Evolutionary conservation across 169 alveolate species (phyloP).

Genomic region (Toxoplasma gondii): DNA sequence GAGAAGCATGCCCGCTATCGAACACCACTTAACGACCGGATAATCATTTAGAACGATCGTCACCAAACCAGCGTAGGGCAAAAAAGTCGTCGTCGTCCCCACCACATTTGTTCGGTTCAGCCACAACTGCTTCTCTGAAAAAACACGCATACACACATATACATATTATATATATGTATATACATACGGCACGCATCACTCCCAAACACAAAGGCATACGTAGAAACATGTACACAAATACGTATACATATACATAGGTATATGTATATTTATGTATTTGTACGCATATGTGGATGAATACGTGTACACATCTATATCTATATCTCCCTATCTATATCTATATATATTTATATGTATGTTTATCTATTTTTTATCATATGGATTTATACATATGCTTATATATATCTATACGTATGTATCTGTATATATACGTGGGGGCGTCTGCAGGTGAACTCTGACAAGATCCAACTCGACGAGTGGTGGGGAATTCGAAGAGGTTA

Average conservation of each 20-base stretch:
- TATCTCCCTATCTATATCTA: neutral
- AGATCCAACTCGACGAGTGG: no score
- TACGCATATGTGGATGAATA: neutral
- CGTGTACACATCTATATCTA: neutral
- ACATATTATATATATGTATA: neutral
- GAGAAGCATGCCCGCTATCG: constrained; percentile 74
- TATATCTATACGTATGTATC: no score
- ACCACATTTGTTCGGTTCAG: constrained; percentile 82
- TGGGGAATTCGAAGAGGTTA: no score
- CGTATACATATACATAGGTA: neutral
- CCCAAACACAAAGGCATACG: neutral
- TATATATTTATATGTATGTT: neutral
- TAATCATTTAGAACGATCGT: constrained; percentile 92
- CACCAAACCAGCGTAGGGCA: constrained; percentile 93
- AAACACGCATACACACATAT: neutral
- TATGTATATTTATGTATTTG: neutral
- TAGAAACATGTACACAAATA: neutral
- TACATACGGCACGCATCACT: neutral
- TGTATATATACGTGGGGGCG: no score
- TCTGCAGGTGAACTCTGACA: no score
- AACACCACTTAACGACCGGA: constrained; percentile 81
- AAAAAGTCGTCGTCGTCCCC: constrained; percentile 89
- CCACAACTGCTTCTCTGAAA: constrained; percentile 83
- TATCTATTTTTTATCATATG: neutral
- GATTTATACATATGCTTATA: neutral